Evolutionary conservation across 2,329 filamentous ascomycete species (phyloP).

Genomic region (Coniella lustricola): DNA sequence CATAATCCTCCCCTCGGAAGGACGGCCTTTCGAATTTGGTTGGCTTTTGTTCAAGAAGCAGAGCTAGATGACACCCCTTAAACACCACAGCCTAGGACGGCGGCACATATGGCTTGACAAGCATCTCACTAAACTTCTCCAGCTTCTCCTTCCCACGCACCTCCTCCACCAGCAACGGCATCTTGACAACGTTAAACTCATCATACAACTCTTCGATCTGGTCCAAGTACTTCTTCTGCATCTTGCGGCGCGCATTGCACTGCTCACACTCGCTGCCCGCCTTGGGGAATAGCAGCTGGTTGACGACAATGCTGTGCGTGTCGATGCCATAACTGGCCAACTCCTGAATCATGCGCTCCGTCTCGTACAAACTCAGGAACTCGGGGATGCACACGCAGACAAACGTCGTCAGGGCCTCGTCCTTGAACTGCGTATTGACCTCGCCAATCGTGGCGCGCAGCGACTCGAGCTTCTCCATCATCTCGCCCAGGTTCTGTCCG

Average conservation of each 20-base stretch:
- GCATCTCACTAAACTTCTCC: conserved; percentile 83
- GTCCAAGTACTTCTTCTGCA: conserved; percentile 99
- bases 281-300: conserved; percentile 91
- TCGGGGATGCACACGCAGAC: conserved; percentile 98
- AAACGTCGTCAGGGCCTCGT: conserved; percentile 90
- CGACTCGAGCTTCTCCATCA: conserved; percentile 90
- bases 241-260: conserved; percentile 88
- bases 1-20: no score
- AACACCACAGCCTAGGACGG: conserved; percentile 31
- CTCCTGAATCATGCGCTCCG: conserved; percentile 99
- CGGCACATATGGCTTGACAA: conserved; percentile 68
- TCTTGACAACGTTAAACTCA: conserved; percentile 98
- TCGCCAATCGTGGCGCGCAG: conserved; percentile 89
- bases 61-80: not conserved
- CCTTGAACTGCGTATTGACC: conserved; percentile 97
- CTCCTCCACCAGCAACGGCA: conserved; percentile 93
- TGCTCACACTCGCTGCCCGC: conserved; percentile 82
- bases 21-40: no score
- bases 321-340: conserved; percentile 89
- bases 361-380: conserved; percentile 95
- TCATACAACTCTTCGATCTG: conserved; percentile 98
- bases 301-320: conserved; percentile 95
- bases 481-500: conserved; percentile 85
- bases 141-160: conserved; percentile 91
- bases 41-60: no score